Evolutionary conservation across 805 yeast genomes (phyloP).

Genomic region (Pichia nanzhaoensis): DNA sequence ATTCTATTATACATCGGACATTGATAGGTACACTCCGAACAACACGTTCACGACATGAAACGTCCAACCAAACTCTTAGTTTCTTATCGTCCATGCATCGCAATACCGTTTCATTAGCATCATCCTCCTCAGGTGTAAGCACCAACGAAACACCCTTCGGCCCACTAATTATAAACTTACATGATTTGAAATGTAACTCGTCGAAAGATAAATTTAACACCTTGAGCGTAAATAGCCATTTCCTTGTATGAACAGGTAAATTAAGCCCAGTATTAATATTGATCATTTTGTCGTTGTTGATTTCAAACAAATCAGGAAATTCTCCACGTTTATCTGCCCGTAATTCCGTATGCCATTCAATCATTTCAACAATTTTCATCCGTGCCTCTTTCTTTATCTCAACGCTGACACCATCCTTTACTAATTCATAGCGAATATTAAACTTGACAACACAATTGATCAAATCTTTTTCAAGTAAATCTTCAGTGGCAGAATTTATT

Average conservation of each 20-base stretch:
- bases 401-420: constrained; percentile 2
- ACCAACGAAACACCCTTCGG: constrained; percentile 2
- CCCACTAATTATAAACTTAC: constrained; percentile 3
- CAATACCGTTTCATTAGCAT: background rate
- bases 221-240: constrained; percentile 9
- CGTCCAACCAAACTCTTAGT: constrained; percentile 4
- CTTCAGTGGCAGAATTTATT: background rate
- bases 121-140: constrained; percentile 8
- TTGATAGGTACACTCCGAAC: constrained; percentile 20
- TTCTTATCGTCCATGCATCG: background rate
- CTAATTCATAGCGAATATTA: constrained; percentile 9
- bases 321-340: constrained; percentile 4
- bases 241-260: constrained; percentile 22
- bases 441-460: constrained; percentile 18
- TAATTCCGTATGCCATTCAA: constrained; percentile 7
- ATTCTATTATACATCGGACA: constrained; percentile 16
- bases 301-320: constrained; percentile 7
- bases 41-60: background rate
- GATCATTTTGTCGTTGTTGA: background rate
- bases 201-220: constrained; percentile 28
- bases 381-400: constrained; percentile 2
- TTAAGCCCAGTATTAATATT: background rate
- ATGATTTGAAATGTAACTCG: constrained; percentile 10
- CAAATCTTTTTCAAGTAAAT: background rate
- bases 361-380: constrained; percentile 9